A percentile compares a stretch with the other conserved stretches of the same genome.
These are phyloP conservation scores for Dendrostoma leiphaemia DNA, from an alignment of 2,329 filamentous ascomycete genomes.

Conservation along the genomic window DNA sequence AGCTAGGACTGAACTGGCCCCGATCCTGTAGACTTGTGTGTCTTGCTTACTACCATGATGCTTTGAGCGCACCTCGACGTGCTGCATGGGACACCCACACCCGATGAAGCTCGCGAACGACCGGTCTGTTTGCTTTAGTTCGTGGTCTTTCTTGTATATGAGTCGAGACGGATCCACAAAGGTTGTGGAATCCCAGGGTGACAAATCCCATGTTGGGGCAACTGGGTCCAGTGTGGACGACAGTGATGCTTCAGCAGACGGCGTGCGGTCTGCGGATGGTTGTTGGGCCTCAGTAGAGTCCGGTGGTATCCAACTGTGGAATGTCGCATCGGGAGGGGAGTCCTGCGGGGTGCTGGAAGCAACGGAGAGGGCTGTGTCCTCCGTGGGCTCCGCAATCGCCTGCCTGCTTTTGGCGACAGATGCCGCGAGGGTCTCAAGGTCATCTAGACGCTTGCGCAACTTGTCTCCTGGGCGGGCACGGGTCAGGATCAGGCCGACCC, in stretches of 20 bases:
- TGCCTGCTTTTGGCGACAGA: slow-evolving; percentile 1
- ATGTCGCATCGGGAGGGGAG: neutral
- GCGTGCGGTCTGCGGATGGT: neutral
- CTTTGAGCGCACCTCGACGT: slow-evolving; percentile 15
- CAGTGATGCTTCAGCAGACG: neutral
- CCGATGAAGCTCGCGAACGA: slow-evolving; percentile 4
- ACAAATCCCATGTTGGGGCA: neutral
- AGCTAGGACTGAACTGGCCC: slow-evolving; percentile 11
- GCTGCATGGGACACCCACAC: slow-evolving; percentile 18
- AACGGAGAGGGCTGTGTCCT: neutral
- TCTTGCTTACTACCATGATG: neutral
- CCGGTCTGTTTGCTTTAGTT: neutral
- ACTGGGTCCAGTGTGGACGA: too few species aligned
- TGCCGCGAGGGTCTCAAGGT: slow-evolving; percentile 20
- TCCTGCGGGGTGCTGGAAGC: neutral
- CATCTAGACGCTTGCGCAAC: slow-evolving; percentile 18
- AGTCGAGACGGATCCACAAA: slow-evolving; percentile 7
- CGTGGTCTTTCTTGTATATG: neutral
- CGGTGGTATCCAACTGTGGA: neutral
- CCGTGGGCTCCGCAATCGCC: neutral
- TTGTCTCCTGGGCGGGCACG: slow-evolving; percentile 17
- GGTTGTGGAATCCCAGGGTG: neutral
- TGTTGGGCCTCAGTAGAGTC: too few species aligned
- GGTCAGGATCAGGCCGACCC: neutral
- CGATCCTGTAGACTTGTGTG: slow-evolving; percentile 19